Conservation (phyloP, 352 stramenopile genomes). For the Globisporangium viniferum region DNA sequence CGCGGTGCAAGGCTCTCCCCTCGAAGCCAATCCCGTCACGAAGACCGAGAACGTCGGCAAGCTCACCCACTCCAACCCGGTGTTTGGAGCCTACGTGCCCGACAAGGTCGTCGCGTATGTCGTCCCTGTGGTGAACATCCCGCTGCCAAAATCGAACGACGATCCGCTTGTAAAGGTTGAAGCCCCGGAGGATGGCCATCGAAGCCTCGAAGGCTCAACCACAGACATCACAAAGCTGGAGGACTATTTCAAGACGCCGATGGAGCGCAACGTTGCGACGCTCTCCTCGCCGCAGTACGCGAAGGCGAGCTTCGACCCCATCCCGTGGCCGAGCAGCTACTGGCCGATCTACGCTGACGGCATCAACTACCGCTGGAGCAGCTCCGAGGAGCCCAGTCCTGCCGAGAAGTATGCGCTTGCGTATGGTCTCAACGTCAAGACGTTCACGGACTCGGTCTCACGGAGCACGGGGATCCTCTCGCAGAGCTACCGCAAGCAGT, state of each 20-base stretch:
- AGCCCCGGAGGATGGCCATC: neutral
- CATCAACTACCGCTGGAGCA: constrained; percentile 17
- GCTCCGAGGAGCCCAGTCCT: constrained; percentile 21
- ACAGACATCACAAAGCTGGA: constrained; percentile 1
- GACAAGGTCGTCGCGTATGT: neutral
- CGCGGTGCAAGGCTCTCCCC: neutral
- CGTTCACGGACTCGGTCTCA: constrained; percentile 38
- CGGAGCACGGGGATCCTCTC: constrained; percentile 38
- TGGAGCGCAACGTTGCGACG: constrained; percentile 4
- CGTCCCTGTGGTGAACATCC: neutral
- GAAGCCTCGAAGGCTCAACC: neutral
- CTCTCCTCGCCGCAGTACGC: neutral
- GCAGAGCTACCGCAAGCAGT: constrained; percentile 22
- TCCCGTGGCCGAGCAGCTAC: constrained; percentile 15
- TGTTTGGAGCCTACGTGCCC: neutral
- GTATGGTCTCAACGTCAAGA: constrained; percentile 30
- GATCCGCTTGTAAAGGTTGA: neutral
- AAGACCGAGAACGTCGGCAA: neutral
- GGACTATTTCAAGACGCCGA: neutral
- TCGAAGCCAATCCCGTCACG: constrained; percentile 2
- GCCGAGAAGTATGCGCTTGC: constrained; percentile 42
- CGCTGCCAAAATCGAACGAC: neutral
- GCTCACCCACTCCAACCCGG: constrained; percentile 5
- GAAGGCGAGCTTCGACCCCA: neutral
- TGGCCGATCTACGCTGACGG: constrained; percentile 15